Evolutionary conservation across 495 filamentous ascomycete species (phyloP).

Genomic region (Hypomontagnella monticulosa): DNA sequence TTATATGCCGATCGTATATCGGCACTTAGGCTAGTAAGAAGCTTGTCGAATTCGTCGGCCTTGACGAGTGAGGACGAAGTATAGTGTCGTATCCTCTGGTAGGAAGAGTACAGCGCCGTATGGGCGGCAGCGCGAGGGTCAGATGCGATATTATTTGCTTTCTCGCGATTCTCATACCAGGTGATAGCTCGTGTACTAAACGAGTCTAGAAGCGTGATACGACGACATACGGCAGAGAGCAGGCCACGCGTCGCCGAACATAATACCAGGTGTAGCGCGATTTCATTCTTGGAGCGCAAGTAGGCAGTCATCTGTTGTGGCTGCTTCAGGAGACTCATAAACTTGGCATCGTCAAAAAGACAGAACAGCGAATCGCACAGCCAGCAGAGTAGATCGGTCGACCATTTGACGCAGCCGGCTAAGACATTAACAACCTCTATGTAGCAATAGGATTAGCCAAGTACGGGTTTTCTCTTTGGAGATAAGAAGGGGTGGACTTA

Average conservation of each 20-base stretch:
- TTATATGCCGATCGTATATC: slow-evolving; percentile 60
- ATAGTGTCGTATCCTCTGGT: slow-evolving; percentile 57
- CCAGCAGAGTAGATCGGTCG: slow-evolving; percentile 73
- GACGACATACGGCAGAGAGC: slow-evolving; percentile 72
- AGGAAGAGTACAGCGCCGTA: slow-evolving; percentile 55
- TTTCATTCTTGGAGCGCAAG: slow-evolving; percentile 55
- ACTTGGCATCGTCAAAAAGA: slow-evolving; percentile 64
- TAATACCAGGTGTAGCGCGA: slow-evolving; percentile 74
- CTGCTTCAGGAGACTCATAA: slow-evolving; percentile 53
- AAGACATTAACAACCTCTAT: slow-evolving; percentile 65
- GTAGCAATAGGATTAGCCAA: neutral
- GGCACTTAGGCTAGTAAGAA: slow-evolving; percentile 53
- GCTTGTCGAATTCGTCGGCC: slow-evolving; percentile 59
- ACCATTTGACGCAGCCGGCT: slow-evolving; percentile 69
- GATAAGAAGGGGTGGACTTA: slow-evolving; percentile 45
- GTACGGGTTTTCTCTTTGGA: neutral
- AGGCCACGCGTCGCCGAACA: slow-evolving; percentile 78
- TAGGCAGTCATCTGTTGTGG: slow-evolving; percentile 60
- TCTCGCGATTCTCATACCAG: slow-evolving; percentile 51
- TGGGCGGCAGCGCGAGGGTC: slow-evolving; percentile 38
- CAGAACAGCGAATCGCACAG: slow-evolving; percentile 73
- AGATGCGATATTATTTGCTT: slow-evolving; percentile 18
- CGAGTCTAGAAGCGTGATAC: slow-evolving; percentile 61
- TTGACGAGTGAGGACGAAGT: slow-evolving; percentile 54
- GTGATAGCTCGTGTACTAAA: slow-evolving; percentile 49